Percentiles rank a stretch among this genome's conserved stretches.
Conservation (phyloP, 2,329 filamentous ascomycete genomes). For the Myotisia sp. region DNA sequence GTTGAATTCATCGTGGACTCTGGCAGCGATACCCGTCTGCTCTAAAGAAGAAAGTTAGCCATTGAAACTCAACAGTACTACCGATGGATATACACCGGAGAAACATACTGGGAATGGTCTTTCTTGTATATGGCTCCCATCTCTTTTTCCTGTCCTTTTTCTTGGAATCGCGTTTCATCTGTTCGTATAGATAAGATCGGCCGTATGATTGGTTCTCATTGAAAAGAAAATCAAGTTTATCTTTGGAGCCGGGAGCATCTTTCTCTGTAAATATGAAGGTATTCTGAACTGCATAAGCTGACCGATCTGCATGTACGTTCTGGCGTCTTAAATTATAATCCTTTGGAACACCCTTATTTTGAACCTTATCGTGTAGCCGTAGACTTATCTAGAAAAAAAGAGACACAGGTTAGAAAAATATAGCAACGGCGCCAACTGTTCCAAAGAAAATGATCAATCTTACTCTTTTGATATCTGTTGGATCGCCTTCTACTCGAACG, state of each 20-base stretch:
- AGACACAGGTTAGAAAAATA: slow-evolving; percentile 4
- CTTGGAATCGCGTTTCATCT: slow-evolving; percentile 31
- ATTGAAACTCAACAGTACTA: too few species aligned
- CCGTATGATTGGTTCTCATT: slow-evolving; percentile 23
- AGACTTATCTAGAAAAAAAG: slow-evolving; percentile 47
- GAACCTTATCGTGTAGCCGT: slow-evolving; percentile 52
- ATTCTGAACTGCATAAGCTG: slow-evolving; percentile 48
- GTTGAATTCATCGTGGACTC: slow-evolving; percentile 61
- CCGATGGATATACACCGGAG: too few species aligned
- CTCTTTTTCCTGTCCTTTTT: slow-evolving; percentile 38
- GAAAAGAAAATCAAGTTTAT: slow-evolving; percentile 29
- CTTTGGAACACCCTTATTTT: slow-evolving; percentile 65
- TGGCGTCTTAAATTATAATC: slow-evolving; percentile 72
- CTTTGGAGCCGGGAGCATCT: slow-evolving; percentile 64
- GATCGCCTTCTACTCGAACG: slow-evolving; percentile 45
- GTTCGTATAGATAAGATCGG: slow-evolving; percentile 33
- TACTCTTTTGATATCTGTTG: slow-evolving; percentile 39
- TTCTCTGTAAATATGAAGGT: slow-evolving; percentile 90
- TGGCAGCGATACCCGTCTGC: slow-evolving; percentile 61
- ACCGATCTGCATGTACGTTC: slow-evolving; percentile 34
- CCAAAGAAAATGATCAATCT: slow-evolving; percentile 7
- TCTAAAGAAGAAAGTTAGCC: too few species aligned
- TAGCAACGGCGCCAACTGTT: background rate
- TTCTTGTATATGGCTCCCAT: slow-evolving; percentile 43
- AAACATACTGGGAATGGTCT: slow-evolving; percentile 56